Percentiles rank a stretch among this genome's conserved stretches.
Evolutionary conservation across 495 filamentous ascomycete genomes (phyloP).

Genomic region (Opeltia flavorubescens): DNA sequence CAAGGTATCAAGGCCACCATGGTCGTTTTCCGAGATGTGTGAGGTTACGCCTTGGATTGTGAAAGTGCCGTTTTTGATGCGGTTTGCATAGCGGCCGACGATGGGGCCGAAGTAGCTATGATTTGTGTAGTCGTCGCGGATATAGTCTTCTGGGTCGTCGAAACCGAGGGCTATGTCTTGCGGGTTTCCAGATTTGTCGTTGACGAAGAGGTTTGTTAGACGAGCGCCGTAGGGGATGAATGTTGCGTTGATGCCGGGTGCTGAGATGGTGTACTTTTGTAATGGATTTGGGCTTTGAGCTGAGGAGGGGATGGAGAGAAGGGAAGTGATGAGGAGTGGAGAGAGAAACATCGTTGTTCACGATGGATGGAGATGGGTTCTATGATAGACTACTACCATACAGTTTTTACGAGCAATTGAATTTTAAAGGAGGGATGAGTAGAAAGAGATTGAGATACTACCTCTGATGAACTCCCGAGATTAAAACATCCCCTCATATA

Average conservation of each 20-base stretch:
- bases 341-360: background rate
- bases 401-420: too few species aligned
- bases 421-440: too few species aligned
- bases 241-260: slow-evolving; percentile 54
- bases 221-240: slow-evolving; percentile 73
- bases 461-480: too few species aligned
- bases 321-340: background rate
- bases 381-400: too few species aligned
- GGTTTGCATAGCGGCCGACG: slow-evolving; percentile 74
- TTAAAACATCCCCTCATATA: too few species aligned
- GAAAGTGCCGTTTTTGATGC: slow-evolving; percentile 77
- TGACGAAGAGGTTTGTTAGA: slow-evolving; percentile 58
- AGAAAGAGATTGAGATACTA: too few species aligned
- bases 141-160: slow-evolving; percentile 62
- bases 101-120: slow-evolving; percentile 67
- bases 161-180: slow-evolving; percentile 67
- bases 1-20: slow-evolving; percentile 54
- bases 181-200: slow-evolving; percentile 47
- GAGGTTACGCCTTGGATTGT: slow-evolving; percentile 50
- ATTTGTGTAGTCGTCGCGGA: slow-evolving; percentile 43
- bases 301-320: background rate
- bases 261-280: slow-evolving; percentile 56
- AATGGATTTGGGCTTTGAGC: slow-evolving; percentile 20
- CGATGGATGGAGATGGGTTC: too few species aligned
- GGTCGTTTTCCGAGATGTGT: slow-evolving; percentile 58